Conservation (phyloP, 2,329 filamentous ascomycete species). For the Penicillium sp. region DNA sequence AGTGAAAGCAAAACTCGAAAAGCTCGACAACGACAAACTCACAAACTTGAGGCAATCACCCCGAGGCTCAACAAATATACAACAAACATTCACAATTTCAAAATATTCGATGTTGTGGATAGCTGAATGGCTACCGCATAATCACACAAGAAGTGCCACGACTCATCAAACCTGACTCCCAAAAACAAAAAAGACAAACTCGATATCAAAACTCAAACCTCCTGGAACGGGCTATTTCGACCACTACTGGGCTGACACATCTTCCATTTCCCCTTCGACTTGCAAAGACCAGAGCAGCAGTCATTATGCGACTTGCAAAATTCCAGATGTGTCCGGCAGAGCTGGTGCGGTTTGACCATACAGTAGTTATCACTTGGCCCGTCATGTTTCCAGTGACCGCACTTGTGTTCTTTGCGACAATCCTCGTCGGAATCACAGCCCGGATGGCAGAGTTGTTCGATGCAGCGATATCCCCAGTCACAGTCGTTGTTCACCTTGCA, state of each 20-base stretch:
- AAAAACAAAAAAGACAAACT: no score
- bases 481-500: not conserved
- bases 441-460: not conserved
- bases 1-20: not conserved
- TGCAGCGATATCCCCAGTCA: constrained; percentile 6
- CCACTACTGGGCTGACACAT: not conserved
- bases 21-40: no score
- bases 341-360: not conserved
- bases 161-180: no score
- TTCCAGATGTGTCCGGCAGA: not conserved
- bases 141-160: no score
- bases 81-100: not conserved
- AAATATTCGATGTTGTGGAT: not conserved
- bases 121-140: not conserved
- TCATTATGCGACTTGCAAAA: not conserved
- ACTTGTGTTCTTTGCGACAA: not conserved
- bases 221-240: no score
- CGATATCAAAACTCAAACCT: no score
- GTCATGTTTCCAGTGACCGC: constrained; percentile 1
- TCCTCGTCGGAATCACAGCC: not conserved
- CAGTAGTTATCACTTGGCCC: not conserved
- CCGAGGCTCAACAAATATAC: not conserved
- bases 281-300: constrained; percentile 6
- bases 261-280: constrained; percentile 2
- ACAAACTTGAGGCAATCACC: not conserved